A percentile compares a stretch with the other conserved stretches of the same genome.
phyloP scores from a whole-genome alignment of 306 rosid genomes.

The Cicer cuneatum region DNA sequence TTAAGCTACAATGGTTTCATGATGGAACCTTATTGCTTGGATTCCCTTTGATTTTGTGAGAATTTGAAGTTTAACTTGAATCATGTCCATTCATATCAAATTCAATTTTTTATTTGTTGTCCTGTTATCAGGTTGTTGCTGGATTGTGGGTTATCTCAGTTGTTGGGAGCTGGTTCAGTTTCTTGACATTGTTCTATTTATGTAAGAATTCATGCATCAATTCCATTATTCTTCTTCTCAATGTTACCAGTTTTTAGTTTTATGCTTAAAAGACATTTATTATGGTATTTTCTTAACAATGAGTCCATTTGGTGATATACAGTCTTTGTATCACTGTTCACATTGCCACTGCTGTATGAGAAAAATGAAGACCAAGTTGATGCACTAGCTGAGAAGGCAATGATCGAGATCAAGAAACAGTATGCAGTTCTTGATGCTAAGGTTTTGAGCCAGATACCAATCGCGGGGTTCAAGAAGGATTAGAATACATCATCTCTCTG shows the following conservation, averaged over 20 bases:
- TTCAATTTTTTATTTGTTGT: background rate
- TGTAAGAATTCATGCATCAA: conserved; percentile 52
- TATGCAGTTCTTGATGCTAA: conserved; percentile 76
- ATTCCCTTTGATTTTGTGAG: conserved; percentile 24
- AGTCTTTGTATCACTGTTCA: conserved; percentile 67
- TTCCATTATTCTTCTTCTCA: conserved; percentile 11
- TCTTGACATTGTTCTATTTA: conserved; percentile 75
- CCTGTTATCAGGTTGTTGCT: conserved; percentile 57
- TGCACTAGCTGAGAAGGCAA: conserved; percentile 75
- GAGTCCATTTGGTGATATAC: conserved; percentile 43
- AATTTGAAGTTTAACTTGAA: background rate
- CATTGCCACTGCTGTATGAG: conserved; percentile 78
- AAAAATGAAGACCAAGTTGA: conserved; percentile 81
- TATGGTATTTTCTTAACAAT: conserved; percentile 39
- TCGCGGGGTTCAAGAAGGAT: conserved; percentile 57
- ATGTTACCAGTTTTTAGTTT: background rate
- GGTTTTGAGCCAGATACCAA: conserved; percentile 79
- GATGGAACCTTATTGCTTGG: background rate
- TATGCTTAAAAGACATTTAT: background rate
- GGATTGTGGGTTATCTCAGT: conserved; percentile 72
- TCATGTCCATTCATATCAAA: conserved; percentile 6
- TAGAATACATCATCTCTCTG: conserved; percentile 41
- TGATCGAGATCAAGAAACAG: conserved; percentile 74
- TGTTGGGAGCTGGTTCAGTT: conserved; percentile 73
- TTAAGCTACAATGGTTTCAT: conserved; percentile 12